These are phyloP conservation scores for Penicillium frequentans DNA, from an alignment of 2,329 filamentous ascomycete species.

Conservation along the genomic window DNA sequence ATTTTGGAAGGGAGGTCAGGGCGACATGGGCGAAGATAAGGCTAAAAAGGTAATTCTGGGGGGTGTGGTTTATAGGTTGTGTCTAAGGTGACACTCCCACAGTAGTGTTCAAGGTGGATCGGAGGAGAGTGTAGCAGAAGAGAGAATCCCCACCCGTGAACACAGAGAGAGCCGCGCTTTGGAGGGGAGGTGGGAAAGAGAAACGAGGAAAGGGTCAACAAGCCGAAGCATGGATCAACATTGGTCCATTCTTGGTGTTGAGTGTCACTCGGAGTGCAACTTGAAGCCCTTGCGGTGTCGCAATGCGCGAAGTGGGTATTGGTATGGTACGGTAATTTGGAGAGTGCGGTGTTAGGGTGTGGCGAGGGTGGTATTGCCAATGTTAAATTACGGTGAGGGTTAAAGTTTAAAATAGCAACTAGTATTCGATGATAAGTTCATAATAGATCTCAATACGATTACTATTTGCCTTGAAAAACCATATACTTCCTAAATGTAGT, in stretches of 20 bases:
- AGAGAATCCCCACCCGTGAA: slow-evolving; percentile 12
- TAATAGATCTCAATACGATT: no score
- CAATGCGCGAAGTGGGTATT: slow-evolving; percentile 17
- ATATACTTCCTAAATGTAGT: neutral
- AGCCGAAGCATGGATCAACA: slow-evolving; percentile 27
- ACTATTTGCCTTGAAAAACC: no score
- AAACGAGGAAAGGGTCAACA: slow-evolving; percentile 6
- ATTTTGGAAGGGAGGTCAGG: slow-evolving; percentile 5
- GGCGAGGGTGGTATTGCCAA: neutral
- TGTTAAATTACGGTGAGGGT: neutral
- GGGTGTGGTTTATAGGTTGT: slow-evolving; percentile 12
- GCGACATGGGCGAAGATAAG: slow-evolving; percentile 15
- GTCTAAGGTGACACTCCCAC: slow-evolving; percentile 25
- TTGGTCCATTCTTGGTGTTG: slow-evolving; percentile 25
- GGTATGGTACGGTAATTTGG: slow-evolving; percentile 9
- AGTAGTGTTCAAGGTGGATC: slow-evolving; percentile 23
- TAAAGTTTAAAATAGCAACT: neutral
- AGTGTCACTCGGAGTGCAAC: slow-evolving; percentile 26
- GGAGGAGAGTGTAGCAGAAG: slow-evolving; percentile 14
- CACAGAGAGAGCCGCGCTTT: neutral
- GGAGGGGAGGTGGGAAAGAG: slow-evolving; percentile 2
- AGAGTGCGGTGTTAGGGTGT: neutral
- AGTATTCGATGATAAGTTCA: neutral
- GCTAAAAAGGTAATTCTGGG: slow-evolving; percentile 13
- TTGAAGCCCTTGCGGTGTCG: slow-evolving; percentile 27